phyloP scores from a whole-genome alignment of 2,329 filamentous ascomycete genomes.

The Fusarium neocosmosporiellum region DNA sequence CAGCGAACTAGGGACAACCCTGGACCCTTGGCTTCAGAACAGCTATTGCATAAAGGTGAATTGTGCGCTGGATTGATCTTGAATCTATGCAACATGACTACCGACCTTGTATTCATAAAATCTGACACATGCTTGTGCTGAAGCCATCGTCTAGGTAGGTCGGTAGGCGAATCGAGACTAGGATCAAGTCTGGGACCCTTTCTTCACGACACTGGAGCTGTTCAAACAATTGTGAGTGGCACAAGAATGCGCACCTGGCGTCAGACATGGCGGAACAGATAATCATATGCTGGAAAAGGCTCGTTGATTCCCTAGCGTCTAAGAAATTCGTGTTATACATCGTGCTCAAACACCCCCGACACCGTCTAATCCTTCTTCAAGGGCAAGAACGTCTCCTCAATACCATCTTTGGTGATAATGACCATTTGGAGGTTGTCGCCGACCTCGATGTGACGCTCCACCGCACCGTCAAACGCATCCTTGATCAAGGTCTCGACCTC shows the following conservation, averaged over 20 bases:
- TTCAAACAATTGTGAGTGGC: not conserved
- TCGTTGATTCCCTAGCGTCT: conserved; percentile 40
- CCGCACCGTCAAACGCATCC: conserved; percentile 97
- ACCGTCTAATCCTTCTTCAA: conserved; percentile 85
- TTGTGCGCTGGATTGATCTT: not conserved
- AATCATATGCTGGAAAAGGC: conserved; percentile 15
- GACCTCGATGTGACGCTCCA: conserved; percentile 99
- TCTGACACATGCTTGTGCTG: not conserved
- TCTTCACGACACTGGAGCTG: not conserved
- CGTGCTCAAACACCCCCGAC: conserved; percentile 19
- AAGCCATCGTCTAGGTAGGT: not conserved
- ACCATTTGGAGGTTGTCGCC: conserved; percentile 97
- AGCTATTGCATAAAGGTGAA: not conserved
- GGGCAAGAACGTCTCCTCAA: conserved; percentile 84
- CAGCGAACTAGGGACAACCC: not conserved
- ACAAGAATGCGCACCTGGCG: conserved; percentile 9
- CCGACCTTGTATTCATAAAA: not conserved
- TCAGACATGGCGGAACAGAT: not conserved
- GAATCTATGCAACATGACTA: not conserved
- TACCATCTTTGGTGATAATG: conserved; percentile 87
- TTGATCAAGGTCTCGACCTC: conserved; percentile 90
- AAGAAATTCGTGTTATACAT: conserved; percentile 48
- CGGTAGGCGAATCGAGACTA: not conserved
- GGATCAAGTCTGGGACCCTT: not conserved
- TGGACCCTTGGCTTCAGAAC: not conserved